Evolutionary conservation across 2,329 filamentous ascomycete genomes (phyloP), one percentile per base, ranked within the genome.

Genomic region (Fusarium siculi): DNA sequence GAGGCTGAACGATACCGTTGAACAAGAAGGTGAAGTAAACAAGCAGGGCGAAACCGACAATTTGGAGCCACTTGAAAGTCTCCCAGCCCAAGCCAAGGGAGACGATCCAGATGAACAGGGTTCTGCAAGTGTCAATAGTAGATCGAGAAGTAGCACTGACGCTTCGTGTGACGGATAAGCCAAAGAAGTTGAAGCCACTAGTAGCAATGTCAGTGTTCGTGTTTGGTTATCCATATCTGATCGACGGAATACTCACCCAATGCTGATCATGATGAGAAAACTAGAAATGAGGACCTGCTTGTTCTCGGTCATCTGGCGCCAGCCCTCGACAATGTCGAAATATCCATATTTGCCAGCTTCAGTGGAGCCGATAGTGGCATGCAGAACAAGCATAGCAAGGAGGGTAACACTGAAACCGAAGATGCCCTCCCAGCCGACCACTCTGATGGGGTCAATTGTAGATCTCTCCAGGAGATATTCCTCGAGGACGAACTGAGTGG

Each of bases 181-280:
- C 96, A 82, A 99, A 99, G 86, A 97, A 99, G 85, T 99, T 99
- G 89, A 98, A 99, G 60, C 96, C 95, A 72, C 94, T 97, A 37
- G 47, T 34, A 37, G 18, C 32, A 9, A 32, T 10, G 66, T 80
- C 65, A 78, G 74, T 61, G 47, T 58, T 50, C 78, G 74, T 61
- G 47, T 58, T 50, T 37, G 59, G 69, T 7, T 7, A 30, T 37
- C 21, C 10, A 39, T 10, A n/a, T 34, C 15, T 15, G 21, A 23
- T 34, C 7, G 50, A 32, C 39, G 53, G n/a, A 37, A 40, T 18
- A 69, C 74, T 75, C 89, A 97, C 93, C 96, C 96, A 77, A 99
- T 99, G 78, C 94, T 97, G 75, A 99, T 88, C 96, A 99, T 99
- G 81, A 98, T 98, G 66, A 97, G 82, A 12, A 98, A 61, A 74